Evolutionary conservation across 148 eudicot species (phyloP), one percentile per base, ranked within the genome.

Genomic region (Oxyria digyna): DNA sequence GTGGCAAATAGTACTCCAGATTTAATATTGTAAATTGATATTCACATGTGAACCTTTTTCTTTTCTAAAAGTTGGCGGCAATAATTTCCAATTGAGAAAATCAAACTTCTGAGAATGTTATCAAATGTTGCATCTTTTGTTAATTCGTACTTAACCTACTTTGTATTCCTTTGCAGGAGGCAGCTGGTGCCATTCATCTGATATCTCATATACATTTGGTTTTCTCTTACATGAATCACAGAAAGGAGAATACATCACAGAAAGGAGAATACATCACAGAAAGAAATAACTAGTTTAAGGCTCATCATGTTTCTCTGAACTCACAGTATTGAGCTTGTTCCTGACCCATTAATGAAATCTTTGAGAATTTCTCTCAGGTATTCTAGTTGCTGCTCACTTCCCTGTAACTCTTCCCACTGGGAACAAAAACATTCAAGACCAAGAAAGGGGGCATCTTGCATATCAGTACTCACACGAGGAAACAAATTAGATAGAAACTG

Each of bases 351-450:
- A 17, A 86, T 70, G 66, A 81, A 46, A 71, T 79, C 96, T 69
- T 80, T 75, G 45, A 90, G 77, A 78, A 88, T 77, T 67, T 78
- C 77, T 72, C 92, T 82, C 8, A 94, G 84, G 73, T 82, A 85
- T 59, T 86, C 89, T 15, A 88, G 79, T 77, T 90, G 96, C 83
- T 90, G 87, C 24, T 55, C 76, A 74, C 81, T 89, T 18, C 97
- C 96, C 74, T 78, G 83, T 33, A 88, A 85, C 72, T 88, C 96
- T 76, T 90, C 91, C 97, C 97, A 94, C 98, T 94, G 78, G 20
- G 31, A 59, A 20, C 12, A 7, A 54, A 24, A 4, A 20, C 24
- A 18, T 21, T 21, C 15, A 52, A 52, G 49, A 45, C 5, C 21
- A 46, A n/a, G 18, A 6, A 59, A 59, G 3, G 9, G 64, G 64